A percentile compares a stretch with the other conserved stretches of the same genome.
Conservation (phyloP, 1,139 yeast species). For the Suhomyces anneliseae region DNA sequence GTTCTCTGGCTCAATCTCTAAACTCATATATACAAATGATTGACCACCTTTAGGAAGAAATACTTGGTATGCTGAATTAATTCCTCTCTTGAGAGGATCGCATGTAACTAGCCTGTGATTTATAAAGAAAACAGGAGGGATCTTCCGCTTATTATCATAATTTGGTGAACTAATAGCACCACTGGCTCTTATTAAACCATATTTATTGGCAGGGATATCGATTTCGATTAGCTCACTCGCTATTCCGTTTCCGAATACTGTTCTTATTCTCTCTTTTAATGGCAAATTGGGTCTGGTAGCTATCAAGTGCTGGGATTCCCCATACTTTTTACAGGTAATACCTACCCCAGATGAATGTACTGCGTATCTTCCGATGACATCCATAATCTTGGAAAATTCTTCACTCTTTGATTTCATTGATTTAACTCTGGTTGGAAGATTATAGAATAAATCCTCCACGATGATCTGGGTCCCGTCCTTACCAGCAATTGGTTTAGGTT, state of each 20-base stretch:
- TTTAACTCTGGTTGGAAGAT: constrained; percentile 75
- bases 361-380: constrained; percentile 82
- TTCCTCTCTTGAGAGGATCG: constrained; percentile 73
- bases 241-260: constrained; percentile 68
- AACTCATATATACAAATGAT: constrained; percentile 74
- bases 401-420: constrained; percentile 68
- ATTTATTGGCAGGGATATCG: constrained; percentile 16
- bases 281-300: constrained; percentile 49
- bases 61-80: constrained; percentile 60
- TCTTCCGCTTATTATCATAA: constrained; percentile 64
- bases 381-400: constrained; percentile 75
- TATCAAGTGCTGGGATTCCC: constrained; percentile 61
- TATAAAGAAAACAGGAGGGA: constrained; percentile 76
- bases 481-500: constrained; percentile 82
- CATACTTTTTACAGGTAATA: constrained; percentile 75
- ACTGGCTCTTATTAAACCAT: constrained; percentile 48
- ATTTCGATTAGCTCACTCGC: constrained; percentile 65
- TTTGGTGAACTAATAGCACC: constrained; percentile 77
- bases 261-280: constrained; percentile 66
- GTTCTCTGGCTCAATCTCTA: constrained; percentile 63
- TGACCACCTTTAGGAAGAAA: constrained; percentile 79
- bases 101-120: constrained; percentile 81
- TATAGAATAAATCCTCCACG: constrained; percentile 89
- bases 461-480: constrained; percentile 80
- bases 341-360: constrained; percentile 71